Evolutionary conservation across 2,329 filamentous ascomycete genomes (phyloP).

Genomic region (Sporothrix inflata): DNA sequence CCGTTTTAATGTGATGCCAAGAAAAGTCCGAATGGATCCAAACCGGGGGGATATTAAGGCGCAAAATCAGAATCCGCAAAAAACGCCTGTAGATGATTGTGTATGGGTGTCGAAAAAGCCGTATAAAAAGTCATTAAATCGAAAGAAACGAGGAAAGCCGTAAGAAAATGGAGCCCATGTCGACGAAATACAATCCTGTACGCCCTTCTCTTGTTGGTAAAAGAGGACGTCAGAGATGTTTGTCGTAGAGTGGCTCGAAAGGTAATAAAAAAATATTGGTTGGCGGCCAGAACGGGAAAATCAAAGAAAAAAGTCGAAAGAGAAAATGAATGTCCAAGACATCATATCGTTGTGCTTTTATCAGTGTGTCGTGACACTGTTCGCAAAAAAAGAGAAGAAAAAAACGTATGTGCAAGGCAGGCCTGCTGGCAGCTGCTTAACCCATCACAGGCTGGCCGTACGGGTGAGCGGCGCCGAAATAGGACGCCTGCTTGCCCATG

Average conservation of each 20-base stretch:
- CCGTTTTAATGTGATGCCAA: conserved; percentile 24
- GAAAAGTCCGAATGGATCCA: conserved; percentile 23
- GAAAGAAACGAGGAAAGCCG: conserved; percentile 16
- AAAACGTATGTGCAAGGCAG: not conserved
- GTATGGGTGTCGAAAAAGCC: conserved; percentile 16
- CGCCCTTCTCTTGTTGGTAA: not conserved
- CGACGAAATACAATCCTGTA: not conserved
- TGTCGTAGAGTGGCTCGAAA: not conserved
- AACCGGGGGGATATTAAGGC: conserved; percentile 22
- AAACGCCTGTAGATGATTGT: conserved; percentile 25
- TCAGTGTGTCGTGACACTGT: not conserved
- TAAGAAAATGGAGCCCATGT: not conserved
- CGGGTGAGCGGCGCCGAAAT: conserved; percentile 50
- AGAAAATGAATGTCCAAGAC: conserved; percentile 17
- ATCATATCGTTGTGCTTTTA: conserved; percentile 17
- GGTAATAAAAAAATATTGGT: conserved; percentile 25
- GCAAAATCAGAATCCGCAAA: conserved; percentile 11
- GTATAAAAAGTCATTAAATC: conserved; percentile 27
- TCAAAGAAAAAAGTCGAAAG: conserved; percentile 19
- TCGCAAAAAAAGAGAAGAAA: not conserved
- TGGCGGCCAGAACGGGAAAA: conserved; percentile 24
- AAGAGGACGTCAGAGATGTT: not conserved
- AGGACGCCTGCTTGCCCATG: conserved; percentile 49
- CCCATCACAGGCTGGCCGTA: conserved; percentile 62
- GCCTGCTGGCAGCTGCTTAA: conserved; percentile 35